These are phyloP conservation scores for Komagataella phaffii DNA, from an alignment of 805 yeast species.

Conservation along the genomic window DNA sequence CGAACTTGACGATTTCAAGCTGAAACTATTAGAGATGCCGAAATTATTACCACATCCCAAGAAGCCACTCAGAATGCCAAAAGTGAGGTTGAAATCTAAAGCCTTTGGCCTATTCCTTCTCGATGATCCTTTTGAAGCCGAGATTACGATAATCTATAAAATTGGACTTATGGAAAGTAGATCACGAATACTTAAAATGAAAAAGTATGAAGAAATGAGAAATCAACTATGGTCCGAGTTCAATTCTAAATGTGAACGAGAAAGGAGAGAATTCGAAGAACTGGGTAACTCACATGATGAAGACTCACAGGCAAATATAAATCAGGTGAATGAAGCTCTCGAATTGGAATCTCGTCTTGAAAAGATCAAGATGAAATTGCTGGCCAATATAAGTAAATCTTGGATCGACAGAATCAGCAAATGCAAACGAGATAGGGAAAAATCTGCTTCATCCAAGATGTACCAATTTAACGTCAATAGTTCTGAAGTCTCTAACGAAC, in stretches of 20 bases:
- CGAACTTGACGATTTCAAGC: slow-evolving; percentile 1
- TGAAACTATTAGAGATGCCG: slow-evolving; percentile 21
- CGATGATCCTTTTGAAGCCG: slow-evolving; percentile 54
- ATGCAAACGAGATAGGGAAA: slow-evolving; percentile 31
- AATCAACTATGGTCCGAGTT: not conserved
- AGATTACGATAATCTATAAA: slow-evolving; percentile 40
- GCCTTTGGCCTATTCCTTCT: slow-evolving; percentile 35
- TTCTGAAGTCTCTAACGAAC: slow-evolving; percentile 22
- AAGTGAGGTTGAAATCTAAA: slow-evolving; percentile 25
- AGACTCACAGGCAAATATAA: not conserved
- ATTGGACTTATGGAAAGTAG: slow-evolving; percentile 46
- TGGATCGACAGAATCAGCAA: slow-evolving; percentile 46
- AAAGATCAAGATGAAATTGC: slow-evolving; percentile 6
- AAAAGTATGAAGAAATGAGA: slow-evolving; percentile 5
- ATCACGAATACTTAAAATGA: slow-evolving; percentile 27
- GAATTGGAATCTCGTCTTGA: not conserved
- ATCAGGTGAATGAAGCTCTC: not conserved
- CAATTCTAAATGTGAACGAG: not conserved
- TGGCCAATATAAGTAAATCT: slow-evolving; percentile 24
- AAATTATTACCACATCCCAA: slow-evolving; percentile 25
- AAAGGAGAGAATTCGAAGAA: not conserved
- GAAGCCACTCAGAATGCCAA: slow-evolving; percentile 23
- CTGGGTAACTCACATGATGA: not conserved
- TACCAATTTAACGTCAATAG: slow-evolving; percentile 27
- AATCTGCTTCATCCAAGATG: slow-evolving; percentile 24